Evolutionary conservation across 208 protist genomes (phyloP), one percentile per base, ranked within the genome.

Genomic region (Acanthamoeba royreba): DNA sequence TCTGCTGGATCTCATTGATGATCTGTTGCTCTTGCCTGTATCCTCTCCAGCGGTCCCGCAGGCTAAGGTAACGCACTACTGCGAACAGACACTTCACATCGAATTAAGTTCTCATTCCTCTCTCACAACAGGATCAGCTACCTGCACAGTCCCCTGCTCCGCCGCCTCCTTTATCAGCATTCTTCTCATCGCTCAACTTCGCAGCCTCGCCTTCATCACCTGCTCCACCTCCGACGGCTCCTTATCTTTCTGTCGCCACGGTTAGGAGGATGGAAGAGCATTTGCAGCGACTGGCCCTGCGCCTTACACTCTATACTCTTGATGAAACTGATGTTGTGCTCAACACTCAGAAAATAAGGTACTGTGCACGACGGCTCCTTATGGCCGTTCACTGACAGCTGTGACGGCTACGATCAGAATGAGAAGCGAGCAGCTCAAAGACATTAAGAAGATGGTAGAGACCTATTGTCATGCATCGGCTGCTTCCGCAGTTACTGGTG

Each of bases 401-500:
- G 15, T 28, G 55, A n/a, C 33, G 55, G 13, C n/a, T 31, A 66
- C 13, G n/a, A n/a, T 28, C 7, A 72, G 61, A 40, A 1, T 77
- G 31, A n/a, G 79, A n/a, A 88, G 79, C 33, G 79, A 88, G 79
- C 79, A 88, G 79, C 22, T 88, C 15, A 35, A 52, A 19, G 79
- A 55, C 79, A 61, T 88, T 46, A 88, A 88, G 45, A 88, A 88
- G 33, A 88, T 88, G 79, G 79, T 88, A n/a, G 43, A 52, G 79
- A 88, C 47, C 4, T 63, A 63, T n/a, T 88, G 79, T 40, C 79
- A 88, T 40, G 79, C 79, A 7, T 88, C 79, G 3, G 79, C 42
- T 31, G 33, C 79, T 0, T 88, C 79, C 4, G 25, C 43, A 4
- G 4, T 52, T 28, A 55, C 47, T 19, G 79, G 79, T n/a, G 49